Evolutionary conservation across 2,329 filamentous ascomycete genomes (phyloP), one percentile per base, ranked within the genome.

Genomic region (Rhynchosporium agropyri): DNA sequence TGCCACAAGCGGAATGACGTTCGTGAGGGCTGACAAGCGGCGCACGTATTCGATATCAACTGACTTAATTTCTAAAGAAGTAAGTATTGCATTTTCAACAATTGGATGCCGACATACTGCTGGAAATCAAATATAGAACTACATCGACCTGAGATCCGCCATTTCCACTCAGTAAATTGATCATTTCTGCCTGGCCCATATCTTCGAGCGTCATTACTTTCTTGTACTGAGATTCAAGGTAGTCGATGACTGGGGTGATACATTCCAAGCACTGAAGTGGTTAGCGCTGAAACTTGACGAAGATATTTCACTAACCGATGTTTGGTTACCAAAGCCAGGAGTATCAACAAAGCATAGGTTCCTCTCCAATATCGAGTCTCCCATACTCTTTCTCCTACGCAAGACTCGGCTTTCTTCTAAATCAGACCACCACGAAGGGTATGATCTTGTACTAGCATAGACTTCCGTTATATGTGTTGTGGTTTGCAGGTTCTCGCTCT

Each of bases 301-400:
- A 6, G 28, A 46, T 31, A 46, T 20, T 9, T n/a, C 43, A 61
- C 83, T 65, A 76, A 86, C 82, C 43, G 82, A 84, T 51, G 78
- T 80, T 51, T 80, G 81, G 67, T 74, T 78, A 46, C 80, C 78
- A 74, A 85, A 86, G 12, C 88, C 87, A 10, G 89, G 86, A 2
- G 90, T 94, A 77, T 98, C 94, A 63, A 97, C 87, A 73, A 99
- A 97, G 75, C 92, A 97, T 4, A 99, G 78, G 73, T 99, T 99
- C 36, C 94, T 85, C 73, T 98, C 94, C 51, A 98, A 79, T 45
- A 97, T 84, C 28, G 86, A 84, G 67, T 95, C 92, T 7, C 87
- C 87, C 58, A 86, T 79, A 71, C 90, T 94, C 73, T 88, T 90
- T 70, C 89, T 83, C 72, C 87, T 83, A 53, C 84, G 80, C 65